A percentile compares a stretch with the other conserved stretches of the same genome.
Conservation (phyloP, 768 basidiomycete species). For the Scleroderma citrinum region DNA sequence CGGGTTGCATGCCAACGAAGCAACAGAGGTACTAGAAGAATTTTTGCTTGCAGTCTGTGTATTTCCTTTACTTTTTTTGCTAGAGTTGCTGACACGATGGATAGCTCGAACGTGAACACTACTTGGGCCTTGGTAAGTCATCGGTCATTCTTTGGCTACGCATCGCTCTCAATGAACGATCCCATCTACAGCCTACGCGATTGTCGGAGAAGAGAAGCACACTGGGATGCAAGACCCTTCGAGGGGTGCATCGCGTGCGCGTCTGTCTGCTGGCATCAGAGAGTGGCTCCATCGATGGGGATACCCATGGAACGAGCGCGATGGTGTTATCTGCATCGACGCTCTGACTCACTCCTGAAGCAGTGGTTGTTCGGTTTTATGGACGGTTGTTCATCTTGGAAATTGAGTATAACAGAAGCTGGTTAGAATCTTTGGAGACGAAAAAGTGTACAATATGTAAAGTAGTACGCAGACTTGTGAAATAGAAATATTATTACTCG, state of each 20-base stretch:
- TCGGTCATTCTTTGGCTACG: constrained; percentile 4
- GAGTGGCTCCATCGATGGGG: constrained; percentile 93
- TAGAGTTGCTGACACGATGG: constrained; percentile 9
- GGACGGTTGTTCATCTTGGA: constrained; percentile 1
- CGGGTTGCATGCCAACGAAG: constrained; percentile 91
- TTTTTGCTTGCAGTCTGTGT: constrained; percentile 79
- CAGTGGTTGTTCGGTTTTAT: constrained; percentile 7
- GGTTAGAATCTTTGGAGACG: not conserved
- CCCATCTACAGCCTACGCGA: constrained; percentile 76
- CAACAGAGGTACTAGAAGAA: constrained; percentile 83
- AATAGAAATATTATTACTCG: not conserved
- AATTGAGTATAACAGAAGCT: not conserved
- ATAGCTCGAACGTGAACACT: constrained; percentile 83
- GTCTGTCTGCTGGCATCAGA: constrained; percentile 80
- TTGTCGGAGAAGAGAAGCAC: constrained; percentile 96
- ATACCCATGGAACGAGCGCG: constrained; percentile 92
- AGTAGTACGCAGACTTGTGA: not conserved
- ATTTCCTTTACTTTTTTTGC: constrained; percentile 3
- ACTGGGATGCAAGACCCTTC: constrained; percentile 83
- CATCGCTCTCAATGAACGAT: constrained; percentile 8
- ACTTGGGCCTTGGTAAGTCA: constrained; percentile 71
- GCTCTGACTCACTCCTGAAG: constrained; percentile 60
- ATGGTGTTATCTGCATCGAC: constrained; percentile 88
- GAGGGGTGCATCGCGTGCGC: constrained; percentile 75
- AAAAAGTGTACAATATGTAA: constrained; percentile 10